Conservation (phyloP, 352 stramenopile species). For the Halophytophthora polymorphica region DNA sequence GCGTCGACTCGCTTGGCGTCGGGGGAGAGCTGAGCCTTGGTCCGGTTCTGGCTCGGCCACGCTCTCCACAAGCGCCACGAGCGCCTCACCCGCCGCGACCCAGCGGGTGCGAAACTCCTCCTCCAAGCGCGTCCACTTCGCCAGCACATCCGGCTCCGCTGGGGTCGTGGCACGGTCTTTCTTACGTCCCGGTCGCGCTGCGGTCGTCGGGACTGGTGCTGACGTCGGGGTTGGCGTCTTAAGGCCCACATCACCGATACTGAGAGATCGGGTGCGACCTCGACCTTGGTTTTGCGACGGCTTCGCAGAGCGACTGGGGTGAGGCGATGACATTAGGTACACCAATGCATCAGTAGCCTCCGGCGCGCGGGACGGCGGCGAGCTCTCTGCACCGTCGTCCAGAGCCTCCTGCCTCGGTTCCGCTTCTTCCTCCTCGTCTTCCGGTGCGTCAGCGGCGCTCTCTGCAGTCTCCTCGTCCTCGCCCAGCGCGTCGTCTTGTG, state of each 20-base stretch:
- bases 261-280: neutral
- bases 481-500: slow-evolving; percentile 6
- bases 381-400: neutral
- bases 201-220: neutral
- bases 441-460: neutral
- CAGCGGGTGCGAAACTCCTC: no score
- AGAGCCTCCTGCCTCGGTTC: neutral
- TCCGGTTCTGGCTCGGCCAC: no score
- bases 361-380: slow-evolving; percentile 2
- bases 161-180: no score
- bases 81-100: no score
- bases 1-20: no score
- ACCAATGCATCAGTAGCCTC: neutral
- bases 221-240: no score
- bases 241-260: no score
- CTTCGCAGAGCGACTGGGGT: slow-evolving; percentile 3
- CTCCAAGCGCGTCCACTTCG: no score
- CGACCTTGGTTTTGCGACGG: slow-evolving; percentile 6
- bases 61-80: no score
- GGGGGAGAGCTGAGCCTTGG: no score
- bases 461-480: slow-evolving; percentile 1
- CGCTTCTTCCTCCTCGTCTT: neutral
- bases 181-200: no score
- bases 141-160: no score
- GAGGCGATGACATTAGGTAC: neutral